Conservation (phyloP, 257 asterid genomes). For the Petunia secreta region DNA sequence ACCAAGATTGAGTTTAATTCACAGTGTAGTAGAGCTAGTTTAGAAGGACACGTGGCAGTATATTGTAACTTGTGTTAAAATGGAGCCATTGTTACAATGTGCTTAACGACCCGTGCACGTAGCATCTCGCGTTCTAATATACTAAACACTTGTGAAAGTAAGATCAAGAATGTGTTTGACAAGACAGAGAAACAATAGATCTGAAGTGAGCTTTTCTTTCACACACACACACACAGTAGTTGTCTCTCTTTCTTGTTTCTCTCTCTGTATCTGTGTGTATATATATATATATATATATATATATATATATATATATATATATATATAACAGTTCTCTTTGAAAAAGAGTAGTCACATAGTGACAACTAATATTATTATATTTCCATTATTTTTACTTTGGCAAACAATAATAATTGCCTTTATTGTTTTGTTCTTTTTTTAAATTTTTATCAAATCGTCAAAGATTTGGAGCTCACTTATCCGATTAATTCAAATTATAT, state of each 20-base stretch:
- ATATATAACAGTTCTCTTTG: conserved; percentile 19
- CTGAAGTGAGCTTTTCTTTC: conserved; percentile 34
- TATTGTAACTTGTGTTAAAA: not conserved
- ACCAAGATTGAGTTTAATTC: conserved; percentile 40
- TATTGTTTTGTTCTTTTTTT: conserved; percentile 20
- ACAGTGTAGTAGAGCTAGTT: too few species aligned
- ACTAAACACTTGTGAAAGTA: conserved; percentile 31
- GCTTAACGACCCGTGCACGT: not conserved
- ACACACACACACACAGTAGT: conserved; percentile 23
- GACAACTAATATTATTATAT: conserved; percentile 27
- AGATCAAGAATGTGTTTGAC: conserved; percentile 35
- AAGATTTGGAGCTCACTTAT: too few species aligned
- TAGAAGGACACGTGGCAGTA: not conserved
- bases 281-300: conserved; percentile 24
- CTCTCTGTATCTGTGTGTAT: conserved; percentile 40
- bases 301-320: conserved; percentile 23
- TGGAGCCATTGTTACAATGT: conserved; percentile 28
- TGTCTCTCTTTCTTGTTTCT: conserved; percentile 38
- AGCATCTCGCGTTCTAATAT: not conserved
- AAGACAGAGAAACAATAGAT: conserved; percentile 42
- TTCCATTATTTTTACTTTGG: conserved; percentile 17
- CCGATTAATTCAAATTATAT: too few species aligned
- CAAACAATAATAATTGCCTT: not conserved
- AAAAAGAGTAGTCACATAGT: conserved; percentile 14
- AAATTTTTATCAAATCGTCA: not conserved